These are phyloP conservation scores for Sapria himalayana DNA, from an alignment of 345 rosid genomes.

Conservation along the genomic window DNA sequence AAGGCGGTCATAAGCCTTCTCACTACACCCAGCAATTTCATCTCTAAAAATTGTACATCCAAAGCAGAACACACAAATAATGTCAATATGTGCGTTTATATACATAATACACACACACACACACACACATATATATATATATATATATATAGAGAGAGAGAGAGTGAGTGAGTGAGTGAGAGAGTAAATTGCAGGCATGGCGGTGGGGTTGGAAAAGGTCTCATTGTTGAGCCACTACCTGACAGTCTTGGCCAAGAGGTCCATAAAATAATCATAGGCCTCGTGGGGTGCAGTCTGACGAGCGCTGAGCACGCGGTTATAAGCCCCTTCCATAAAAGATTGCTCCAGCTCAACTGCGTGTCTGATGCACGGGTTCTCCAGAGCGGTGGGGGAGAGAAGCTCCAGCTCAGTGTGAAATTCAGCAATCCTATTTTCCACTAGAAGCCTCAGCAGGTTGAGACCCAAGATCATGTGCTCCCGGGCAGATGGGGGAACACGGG, in stretches of 20 bases:
- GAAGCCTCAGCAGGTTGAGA: conserved; percentile 84
- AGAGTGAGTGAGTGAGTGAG: too few relatives aligned
- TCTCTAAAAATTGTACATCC: conserved; percentile 45
- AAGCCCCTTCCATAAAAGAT: conserved; percentile 98
- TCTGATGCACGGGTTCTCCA: conserved; percentile 76
- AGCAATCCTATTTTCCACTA: conserved; percentile 87
- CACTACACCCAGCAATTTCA: conserved; percentile 97
- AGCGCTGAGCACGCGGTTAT: conserved; percentile 83
- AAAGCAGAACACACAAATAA: too few relatives aligned
- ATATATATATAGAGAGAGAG: too few relatives aligned
- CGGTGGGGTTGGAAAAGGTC: too few relatives aligned
- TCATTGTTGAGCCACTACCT: too few relatives aligned
- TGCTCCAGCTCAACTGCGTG: conserved; percentile 99
- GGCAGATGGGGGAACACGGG: conserved; percentile 41
- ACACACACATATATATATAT: too few relatives aligned
- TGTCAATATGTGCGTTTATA: too few relatives aligned
- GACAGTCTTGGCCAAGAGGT: conserved; percentile 91
- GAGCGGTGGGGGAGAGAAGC: conserved; percentile 48
- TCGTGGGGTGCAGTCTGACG: conserved; percentile 76
- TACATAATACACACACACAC: too few relatives aligned
- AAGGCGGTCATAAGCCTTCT: conserved; percentile 88
- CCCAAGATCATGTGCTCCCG: conserved; percentile 78
- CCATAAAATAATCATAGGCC: conserved; percentile 84
- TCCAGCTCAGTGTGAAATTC: conserved; percentile 95
- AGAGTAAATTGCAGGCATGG: too few relatives aligned